A percentile compares a stretch with the other conserved stretches of the same genome.
phyloP scores from a whole-genome alignment of 768 basidiomycete genomes.

The Calocybe cyanea region DNA sequence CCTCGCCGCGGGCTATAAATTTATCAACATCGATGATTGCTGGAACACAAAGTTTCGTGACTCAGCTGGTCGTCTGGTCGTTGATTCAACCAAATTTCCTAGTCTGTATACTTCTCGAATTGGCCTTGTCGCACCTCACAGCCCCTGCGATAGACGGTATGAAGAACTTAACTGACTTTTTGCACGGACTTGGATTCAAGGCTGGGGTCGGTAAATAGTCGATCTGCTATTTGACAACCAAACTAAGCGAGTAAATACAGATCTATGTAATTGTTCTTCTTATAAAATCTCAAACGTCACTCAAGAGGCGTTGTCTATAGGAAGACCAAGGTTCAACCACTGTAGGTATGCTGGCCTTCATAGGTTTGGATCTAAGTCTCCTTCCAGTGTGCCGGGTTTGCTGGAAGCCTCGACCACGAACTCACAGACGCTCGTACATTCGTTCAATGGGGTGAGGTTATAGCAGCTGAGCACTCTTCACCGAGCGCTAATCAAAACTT shows the following conservation, averaged over 20 bases:
- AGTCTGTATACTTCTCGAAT: constrained; percentile 5
- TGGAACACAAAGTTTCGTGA: constrained; percentile 21
- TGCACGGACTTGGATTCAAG: constrained; percentile 22
- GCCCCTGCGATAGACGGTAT: constrained; percentile 15
- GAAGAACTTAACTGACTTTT: constrained; percentile 21
- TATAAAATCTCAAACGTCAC: background rate
- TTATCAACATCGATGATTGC: constrained; percentile 23
- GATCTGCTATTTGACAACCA: background rate
- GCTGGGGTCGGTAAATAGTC: constrained; percentile 17
- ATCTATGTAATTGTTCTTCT: background rate
- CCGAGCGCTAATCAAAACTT: background rate
- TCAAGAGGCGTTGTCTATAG: constrained; percentile 8
- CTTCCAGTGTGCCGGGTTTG: constrained; percentile 21
- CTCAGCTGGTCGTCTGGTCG: constrained; percentile 15
- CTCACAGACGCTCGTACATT: constrained; percentile 23
- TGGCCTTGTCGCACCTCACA: background rate
- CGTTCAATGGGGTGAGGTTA: constrained; percentile 19
- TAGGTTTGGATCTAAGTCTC: background rate
- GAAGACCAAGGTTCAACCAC: constrained; percentile 22
- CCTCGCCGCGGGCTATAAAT: constrained; percentile 22
- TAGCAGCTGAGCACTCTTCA: background rate
- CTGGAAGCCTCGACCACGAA: constrained; percentile 23
- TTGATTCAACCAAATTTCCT: constrained; percentile 21
- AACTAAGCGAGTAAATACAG: background rate
- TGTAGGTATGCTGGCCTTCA: constrained; percentile 5